Evolutionary conservation across 2,329 filamentous ascomycete genomes (phyloP), one percentile per base, ranked within the genome.

Genomic region (Tolypocladium capitatum): DNA sequence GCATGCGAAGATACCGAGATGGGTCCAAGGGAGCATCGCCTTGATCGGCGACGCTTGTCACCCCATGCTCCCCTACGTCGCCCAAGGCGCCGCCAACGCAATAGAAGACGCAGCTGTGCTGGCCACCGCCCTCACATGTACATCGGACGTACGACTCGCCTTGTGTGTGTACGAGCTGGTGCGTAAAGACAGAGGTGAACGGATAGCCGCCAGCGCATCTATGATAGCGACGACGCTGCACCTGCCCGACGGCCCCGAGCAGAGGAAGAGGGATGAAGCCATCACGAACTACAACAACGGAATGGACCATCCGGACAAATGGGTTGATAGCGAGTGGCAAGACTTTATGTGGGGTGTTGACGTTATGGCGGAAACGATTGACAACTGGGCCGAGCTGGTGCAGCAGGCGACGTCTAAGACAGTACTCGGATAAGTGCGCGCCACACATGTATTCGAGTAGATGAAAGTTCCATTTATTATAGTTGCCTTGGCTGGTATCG

Each of bases 1-100:
- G 5, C 78, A 83, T 56, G 71, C 76, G 34, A 79, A 79, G 0
- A 62, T 85, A 5, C 73, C 74, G 0, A 80, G 75, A 5, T 85
- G 81, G 81, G 68, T 78, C 0, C 64, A 75, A 34, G 71, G 71
- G 11, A 67, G 65, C 42, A 74, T 76, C 2, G 74, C 71, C 3
- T 68, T 84, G 14, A 60, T 82, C 10, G 81, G 81, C 42, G 81
- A 85, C 56, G 74, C 80, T 3, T 83, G 79, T 60, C 81, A 85
- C 57, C 79, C 80, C 2, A 84, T 80, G 20, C 73, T 84, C 43
- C 81, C 81, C 1, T 80, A 84, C 56, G 69, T 83, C 5, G 79
- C 75, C 41, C 80, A 84, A 63, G 81, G 82, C 34, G 80, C 81
- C 11, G 80, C 81, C 9, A 81, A 82, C 68, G 79, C 80, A 9